Conservation (phyloP, 257 asterid species). For the Salvia hispanica region DNA sequence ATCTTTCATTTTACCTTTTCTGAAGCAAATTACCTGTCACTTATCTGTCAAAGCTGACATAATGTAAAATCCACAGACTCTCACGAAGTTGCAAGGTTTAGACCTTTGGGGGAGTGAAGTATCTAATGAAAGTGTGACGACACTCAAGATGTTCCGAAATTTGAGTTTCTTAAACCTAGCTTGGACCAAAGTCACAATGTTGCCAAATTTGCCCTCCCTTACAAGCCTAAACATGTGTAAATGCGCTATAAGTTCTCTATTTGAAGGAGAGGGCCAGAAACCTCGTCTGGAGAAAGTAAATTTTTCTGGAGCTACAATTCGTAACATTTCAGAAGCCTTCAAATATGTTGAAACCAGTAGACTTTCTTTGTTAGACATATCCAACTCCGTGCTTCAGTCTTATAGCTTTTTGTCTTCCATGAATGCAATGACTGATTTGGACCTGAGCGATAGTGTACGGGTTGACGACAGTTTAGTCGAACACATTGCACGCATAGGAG, state of each 20-base stretch:
- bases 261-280: conserved; percentile 51
- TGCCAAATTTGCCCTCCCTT: conserved; percentile 67
- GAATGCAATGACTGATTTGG: conserved; percentile 61
- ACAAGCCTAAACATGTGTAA: conserved; percentile 77
- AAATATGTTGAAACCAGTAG: conserved; percentile 48
- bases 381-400: conserved; percentile 55
- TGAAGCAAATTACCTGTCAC: conserved; percentile 17
- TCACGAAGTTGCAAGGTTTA: conserved; percentile 61
- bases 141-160: conserved; percentile 56
- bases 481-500: conserved; percentile 55
- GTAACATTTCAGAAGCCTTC: conserved; percentile 52
- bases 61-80: conserved; percentile 50
- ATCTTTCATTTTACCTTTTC: background rate
- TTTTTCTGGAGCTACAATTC: conserved; percentile 61
- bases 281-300: conserved; percentile 57
- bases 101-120: conserved; percentile 90
- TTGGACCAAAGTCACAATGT: conserved; percentile 74
- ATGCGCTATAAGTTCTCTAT: conserved; percentile 67
- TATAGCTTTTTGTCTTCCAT: conserved; percentile 55
- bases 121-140: conserved; percentile 61
- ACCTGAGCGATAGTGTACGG: conserved; percentile 59
- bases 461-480: conserved; percentile 64
- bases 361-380: conserved; percentile 61
- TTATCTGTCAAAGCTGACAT: conserved; percentile 20
- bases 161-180: conserved; percentile 72